Evolutionary conservation across 352 stramenopile genomes (phyloP), one percentile per base, ranked within the genome.

Genomic region (Pythium plurisporium): DNA sequence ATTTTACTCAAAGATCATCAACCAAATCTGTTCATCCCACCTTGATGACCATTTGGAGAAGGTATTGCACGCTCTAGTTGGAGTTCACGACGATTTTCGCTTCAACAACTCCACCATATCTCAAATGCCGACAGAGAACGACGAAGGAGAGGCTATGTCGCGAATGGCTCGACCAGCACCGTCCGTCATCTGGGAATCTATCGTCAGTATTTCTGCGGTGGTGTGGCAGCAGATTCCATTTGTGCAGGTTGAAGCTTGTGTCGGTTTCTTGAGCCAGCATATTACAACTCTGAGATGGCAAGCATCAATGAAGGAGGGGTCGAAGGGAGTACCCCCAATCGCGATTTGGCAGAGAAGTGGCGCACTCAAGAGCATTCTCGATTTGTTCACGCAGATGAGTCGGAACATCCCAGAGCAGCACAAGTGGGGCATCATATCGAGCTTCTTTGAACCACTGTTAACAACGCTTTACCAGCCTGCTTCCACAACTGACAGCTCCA

Each of bases 31-130:
- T 43, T 66, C 65, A 22, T 34, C 55, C n/a, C 55, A 89, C 64
- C 47, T 95, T 7, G 80, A 81, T 48, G 86, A 95, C 37, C 86
- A 95, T 54, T 62, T 86, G 4, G 86, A 95, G 60, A 91, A 90
- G 49, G 73, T 94, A 27, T 57, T 95, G 0, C 82, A 91, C 49
- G 77, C 83, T 22, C 43, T 95, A 8, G 83, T 94, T 41, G 86
- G 83, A 1, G 72, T 92, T 2, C 79, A 94, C 14, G 80, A 92
- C 26, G 80, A 92, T 46, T 93, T 94, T 31, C 79, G 79, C 23
- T 91, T 91, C 52, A 72, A 80, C 54, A 76, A 62, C 40, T 63
- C 23, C 50, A 47, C 43, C 26, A 58, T 3, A 47, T n/a, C 23
- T 3, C 11, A 22, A 23, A 45, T 53, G 10, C 25, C 6, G 25